Evolutionary conservation across 73 alveolate species (phyloP).

Genomic region (Symbiodinium pilosum): DNA sequence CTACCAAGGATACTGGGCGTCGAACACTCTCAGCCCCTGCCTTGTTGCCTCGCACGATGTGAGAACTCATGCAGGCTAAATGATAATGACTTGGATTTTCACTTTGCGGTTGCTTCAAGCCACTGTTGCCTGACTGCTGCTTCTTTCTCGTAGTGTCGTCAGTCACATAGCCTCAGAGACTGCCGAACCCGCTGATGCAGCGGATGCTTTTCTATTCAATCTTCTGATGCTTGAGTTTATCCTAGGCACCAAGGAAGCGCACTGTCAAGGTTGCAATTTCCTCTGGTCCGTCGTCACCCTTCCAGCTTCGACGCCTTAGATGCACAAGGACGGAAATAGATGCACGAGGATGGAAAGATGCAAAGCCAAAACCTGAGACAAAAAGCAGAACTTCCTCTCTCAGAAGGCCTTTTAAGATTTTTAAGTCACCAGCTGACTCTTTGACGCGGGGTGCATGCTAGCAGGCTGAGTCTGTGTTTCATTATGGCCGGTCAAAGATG

Average conservation of each 20-base stretch:
- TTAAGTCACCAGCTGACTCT: too few species aligned
- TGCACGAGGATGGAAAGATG: too few species aligned
- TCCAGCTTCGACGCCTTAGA: constrained; percentile 13
- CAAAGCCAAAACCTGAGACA: too few species aligned
- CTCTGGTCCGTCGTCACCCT: constrained; percentile 6
- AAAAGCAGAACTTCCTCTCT: too few species aligned
- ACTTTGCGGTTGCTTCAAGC: neutral
- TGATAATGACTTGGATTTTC: neutral
- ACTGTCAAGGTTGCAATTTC: constrained; percentile 2
- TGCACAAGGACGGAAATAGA: too few species aligned
- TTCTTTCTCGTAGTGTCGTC: constrained; percentile 38
- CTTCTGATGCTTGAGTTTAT: neutral
- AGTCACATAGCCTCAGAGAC: neutral
- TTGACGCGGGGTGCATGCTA: too few species aligned
- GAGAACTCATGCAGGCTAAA: neutral
- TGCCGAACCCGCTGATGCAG: neutral
- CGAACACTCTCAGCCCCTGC: too few species aligned
- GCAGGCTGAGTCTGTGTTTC: too few species aligned
- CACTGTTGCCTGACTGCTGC: neutral
- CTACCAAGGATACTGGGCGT: too few species aligned
- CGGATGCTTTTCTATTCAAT: too few species aligned
- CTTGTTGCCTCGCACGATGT: neutral
- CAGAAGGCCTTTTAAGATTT: too few species aligned
- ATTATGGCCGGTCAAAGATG: too few species aligned
- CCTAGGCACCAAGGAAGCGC: constrained; percentile 33